Conservation (phyloP, 192 early-diverging fungal species). For the Backusella circina region DNA sequence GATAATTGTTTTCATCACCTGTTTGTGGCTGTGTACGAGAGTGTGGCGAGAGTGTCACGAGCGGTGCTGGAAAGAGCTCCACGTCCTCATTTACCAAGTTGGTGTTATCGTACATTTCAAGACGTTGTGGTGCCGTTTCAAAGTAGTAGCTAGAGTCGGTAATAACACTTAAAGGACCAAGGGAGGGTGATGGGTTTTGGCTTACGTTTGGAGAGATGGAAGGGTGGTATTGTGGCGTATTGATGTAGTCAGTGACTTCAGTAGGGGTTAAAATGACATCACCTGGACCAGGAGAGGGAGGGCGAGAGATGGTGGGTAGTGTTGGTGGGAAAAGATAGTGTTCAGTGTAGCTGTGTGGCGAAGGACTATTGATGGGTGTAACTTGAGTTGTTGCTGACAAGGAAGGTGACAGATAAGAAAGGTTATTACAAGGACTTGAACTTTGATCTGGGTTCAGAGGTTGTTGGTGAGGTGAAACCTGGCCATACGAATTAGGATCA, state of each 20-base stretch:
- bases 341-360: background rate
- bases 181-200: background rate
- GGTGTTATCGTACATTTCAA: background rate
- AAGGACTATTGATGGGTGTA: conserved; percentile 7
- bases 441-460: background rate
- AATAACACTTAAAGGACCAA: background rate
- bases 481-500: background rate
- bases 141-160: background rate
- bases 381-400: background rate
- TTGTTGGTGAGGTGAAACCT: background rate
- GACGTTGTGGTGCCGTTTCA: background rate
- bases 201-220: background rate
- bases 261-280: conserved; percentile 4
- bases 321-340: conserved; percentile 6
- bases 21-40: background rate
- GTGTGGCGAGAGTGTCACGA: conserved; percentile 4
- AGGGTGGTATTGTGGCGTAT: background rate
- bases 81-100: background rate
- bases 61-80: background rate
- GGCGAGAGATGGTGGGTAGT: background rate
- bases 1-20: background rate
- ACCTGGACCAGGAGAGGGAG: conserved; percentile 2
- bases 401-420: conserved; percentile 6
- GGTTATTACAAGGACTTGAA: background rate
- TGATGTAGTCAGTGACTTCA: background rate